phyloP scores from a whole-genome alignment of 495 filamentous ascomycete genomes.

The Immersiella caudata region DNA sequence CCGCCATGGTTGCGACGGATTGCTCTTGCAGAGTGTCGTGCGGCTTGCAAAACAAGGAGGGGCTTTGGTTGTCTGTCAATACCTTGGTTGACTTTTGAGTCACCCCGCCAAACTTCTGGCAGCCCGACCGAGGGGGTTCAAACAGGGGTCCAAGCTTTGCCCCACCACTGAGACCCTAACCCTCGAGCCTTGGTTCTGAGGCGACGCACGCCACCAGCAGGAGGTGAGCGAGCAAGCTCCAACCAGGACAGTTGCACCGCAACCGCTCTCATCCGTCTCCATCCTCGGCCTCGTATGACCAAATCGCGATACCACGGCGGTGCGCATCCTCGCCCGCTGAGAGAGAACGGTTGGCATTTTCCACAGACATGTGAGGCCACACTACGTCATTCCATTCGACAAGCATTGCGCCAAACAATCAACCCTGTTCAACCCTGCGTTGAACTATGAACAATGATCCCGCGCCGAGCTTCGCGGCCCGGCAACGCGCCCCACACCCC shows the following conservation, averaged over 20 bases:
- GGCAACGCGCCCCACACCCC: slow-evolving; percentile 41
- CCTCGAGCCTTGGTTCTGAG: not conserved
- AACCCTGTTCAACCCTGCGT: slow-evolving; percentile 30
- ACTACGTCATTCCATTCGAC: slow-evolving; percentile 3
- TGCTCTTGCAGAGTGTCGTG: slow-evolving; percentile 1
- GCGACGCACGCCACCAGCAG: not conserved
- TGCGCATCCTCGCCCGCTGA: slow-evolving; percentile 1
- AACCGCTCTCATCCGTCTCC: slow-evolving; percentile 1
- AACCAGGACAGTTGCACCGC: not conserved
- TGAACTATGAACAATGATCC: slow-evolving; percentile 70
- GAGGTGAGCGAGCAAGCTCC: not conserved
- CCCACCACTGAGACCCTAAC: slow-evolving; percentile 9
- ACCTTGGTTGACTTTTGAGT: slow-evolving; percentile 13
- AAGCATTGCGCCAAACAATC: slow-evolving; percentile 13
- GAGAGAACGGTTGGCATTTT: slow-evolving; percentile 2
- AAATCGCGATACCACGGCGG: not conserved
- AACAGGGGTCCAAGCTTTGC: slow-evolving; percentile 10
- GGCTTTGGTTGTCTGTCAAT: slow-evolving; percentile 1
- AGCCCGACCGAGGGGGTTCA: slow-evolving; percentile 7
- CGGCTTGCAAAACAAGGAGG: not conserved
- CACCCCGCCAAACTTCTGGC: slow-evolving; percentile 14
- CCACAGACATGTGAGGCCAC: slow-evolving; percentile 22
- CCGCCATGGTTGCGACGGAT: slow-evolving; percentile 32
- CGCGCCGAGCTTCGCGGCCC: slow-evolving; percentile 58
- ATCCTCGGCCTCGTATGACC: slow-evolving; percentile 5